Percentiles rank a stretch among this genome's conserved stretches.
Evolutionary conservation across 441 rosid species (phyloP).

Genomic region (Melianthus villosus): DNA sequence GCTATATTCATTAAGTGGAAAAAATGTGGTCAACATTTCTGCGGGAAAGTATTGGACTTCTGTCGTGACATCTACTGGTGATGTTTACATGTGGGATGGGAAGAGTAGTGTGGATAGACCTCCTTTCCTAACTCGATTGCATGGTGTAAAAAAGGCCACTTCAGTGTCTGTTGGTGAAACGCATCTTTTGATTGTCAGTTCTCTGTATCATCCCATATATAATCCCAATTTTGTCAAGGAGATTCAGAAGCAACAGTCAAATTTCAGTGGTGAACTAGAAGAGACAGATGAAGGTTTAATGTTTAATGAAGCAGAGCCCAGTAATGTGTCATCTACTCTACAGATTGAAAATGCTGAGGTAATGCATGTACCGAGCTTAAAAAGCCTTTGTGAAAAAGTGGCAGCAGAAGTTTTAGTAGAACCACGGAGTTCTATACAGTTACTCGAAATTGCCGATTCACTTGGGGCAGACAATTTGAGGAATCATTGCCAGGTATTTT

Average conservation of each 20-base stretch:
- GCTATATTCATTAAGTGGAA: slow-evolving; percentile 51
- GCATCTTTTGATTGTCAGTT: slow-evolving; percentile 66
- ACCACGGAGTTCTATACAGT: slow-evolving; percentile 70
- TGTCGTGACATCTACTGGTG: slow-evolving; percentile 70
- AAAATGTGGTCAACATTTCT: slow-evolving; percentile 56
- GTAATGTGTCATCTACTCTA: slow-evolving; percentile 11
- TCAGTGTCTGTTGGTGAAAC: slow-evolving; percentile 92
- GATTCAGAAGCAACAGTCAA: slow-evolving; percentile 21
- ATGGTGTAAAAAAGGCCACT: slow-evolving; percentile 69
- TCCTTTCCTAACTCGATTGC: slow-evolving; percentile 55
- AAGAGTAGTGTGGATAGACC: slow-evolving; percentile 42
- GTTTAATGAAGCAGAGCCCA: slow-evolving; percentile 35
- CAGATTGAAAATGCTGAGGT: slow-evolving; percentile 22
- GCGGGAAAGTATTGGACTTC: slow-evolving; percentile 89
- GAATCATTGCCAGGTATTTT: slow-evolving; percentile 80
- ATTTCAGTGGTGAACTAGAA: slow-evolving; percentile 23
- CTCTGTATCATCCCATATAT: slow-evolving; percentile 68
- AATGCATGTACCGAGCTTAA: slow-evolving; percentile 47
- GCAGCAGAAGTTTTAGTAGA: slow-evolving; percentile 83
- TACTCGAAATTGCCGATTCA: slow-evolving; percentile 92
- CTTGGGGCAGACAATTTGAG: slow-evolving; percentile 73
- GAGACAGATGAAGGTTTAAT: slow-evolving; percentile 52
- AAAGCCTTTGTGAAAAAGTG: slow-evolving; percentile 69
- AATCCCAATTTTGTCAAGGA: slow-evolving; percentile 20
- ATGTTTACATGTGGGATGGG: slow-evolving; percentile 88